Percentiles rank a stretch among this genome's conserved stretches.
These are phyloP conservation scores for Smithsoniella earleae DNA, from an alignment of 163 green algal species.

Conservation along the genomic window DNA sequence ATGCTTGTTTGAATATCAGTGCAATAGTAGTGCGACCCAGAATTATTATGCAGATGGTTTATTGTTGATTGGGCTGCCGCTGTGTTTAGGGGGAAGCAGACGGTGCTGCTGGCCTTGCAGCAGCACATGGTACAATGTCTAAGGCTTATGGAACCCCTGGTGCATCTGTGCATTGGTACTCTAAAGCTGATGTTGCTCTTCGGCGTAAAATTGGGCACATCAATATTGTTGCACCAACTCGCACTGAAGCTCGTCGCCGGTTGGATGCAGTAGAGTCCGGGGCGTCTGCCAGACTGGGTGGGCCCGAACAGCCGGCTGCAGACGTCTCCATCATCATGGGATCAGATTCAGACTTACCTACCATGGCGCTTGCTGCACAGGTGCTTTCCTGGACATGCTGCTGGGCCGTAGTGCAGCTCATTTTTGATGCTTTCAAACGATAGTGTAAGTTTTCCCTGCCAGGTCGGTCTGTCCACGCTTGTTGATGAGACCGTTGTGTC, in stretches of 20 bases:
- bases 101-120: slow-evolving; percentile 62
- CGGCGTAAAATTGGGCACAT: slow-evolving; percentile 86
- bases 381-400: slow-evolving; percentile 35
- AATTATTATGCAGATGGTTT: too few species aligned
- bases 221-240: slow-evolving; percentile 65
- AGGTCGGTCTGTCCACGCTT: too few species aligned
- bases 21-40: too few species aligned
- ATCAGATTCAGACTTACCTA: slow-evolving; percentile 83
- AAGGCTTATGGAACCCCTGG: slow-evolving; percentile 60
- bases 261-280: slow-evolving; percentile 51
- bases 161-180: slow-evolving; percentile 90
- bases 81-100: slow-evolving; percentile 70
- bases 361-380: slow-evolving; percentile 80
- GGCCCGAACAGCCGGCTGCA: slow-evolving; percentile 25
- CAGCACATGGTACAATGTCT: slow-evolving; percentile 62
- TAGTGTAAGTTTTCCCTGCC: too few species aligned
- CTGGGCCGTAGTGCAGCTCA: too few species aligned
- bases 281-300: slow-evolving; percentile 37
- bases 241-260: slow-evolving; percentile 40
- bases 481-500: too few species aligned
- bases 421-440: too few species aligned
- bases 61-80: too few species aligned
- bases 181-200: slow-evolving; percentile 55
- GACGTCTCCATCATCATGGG: slow-evolving; percentile 98
- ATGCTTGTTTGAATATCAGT: too few species aligned